Evolutionary conservation across 805 yeast species (phyloP), one percentile per base, ranked within the genome.

Genomic region (Starmera pachycereana): DNA sequence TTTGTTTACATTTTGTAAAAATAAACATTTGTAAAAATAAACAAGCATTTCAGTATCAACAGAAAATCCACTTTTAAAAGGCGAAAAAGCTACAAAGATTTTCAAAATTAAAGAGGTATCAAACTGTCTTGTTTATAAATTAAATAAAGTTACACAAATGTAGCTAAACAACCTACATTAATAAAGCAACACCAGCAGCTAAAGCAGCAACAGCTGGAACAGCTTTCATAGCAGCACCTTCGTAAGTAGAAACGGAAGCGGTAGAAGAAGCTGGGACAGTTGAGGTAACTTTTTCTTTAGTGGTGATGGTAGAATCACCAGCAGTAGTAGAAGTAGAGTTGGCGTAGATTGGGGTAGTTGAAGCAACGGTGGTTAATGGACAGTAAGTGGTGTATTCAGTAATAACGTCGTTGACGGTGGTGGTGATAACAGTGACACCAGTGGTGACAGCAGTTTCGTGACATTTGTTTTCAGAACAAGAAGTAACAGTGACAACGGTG

Each of bases 151-250:
- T 32, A 32, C 32, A 28, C 28, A 35, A 38, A 27, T 45, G 33
- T 36, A 40, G 32, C 43, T 27, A 46, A 39, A 36, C 36, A 37
- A 45, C 54, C 64, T 66, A 66, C 62, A 66, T 65, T 59, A 66
- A 61, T 56, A 66, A 58, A 62, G 70, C 72, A 51, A 68, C 70
- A 66, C 72, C 72, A 45, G 72, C 72, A 42, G 68, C 57, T 48
- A 66, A 55, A 53, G 70, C 71, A 56, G 70, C 70, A 48, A 62
- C 68, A 53, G 70, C 69, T 62, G 71, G 70, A 44, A 62, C 58
- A 44, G 66, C 66, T 54, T 56, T 61, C 40, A 52, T 69, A 48
- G 71, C 73, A 49, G 65, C 72, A 63, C 66, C 71, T 45, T 59
- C 56, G 27, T 4, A 22, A 22, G 27, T 22, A 22, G 27, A 22